Conservation (phyloP, 306 rosid species). For the Casuarina cunninghamiana region DNA sequence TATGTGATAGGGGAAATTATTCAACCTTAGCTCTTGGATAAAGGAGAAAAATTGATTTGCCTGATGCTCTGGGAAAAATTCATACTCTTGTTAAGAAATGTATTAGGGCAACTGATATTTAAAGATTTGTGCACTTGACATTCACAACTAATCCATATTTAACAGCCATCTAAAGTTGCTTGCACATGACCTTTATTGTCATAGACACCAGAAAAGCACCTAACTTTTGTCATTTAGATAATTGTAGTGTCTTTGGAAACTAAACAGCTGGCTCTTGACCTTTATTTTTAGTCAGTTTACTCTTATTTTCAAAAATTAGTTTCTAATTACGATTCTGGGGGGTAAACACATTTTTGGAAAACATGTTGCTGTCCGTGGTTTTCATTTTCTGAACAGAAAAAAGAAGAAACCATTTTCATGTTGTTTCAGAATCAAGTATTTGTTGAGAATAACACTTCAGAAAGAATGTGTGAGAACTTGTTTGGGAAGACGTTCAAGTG, state of each 20-base stretch:
- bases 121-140: neutral
- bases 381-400: neutral
- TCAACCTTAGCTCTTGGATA: neutral
- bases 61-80: neutral
- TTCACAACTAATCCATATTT: neutral
- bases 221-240: neutral
- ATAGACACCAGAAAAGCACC: neutral
- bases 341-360: neutral
- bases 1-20: neutral
- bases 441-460: neutral
- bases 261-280: neutral
- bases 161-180: neutral
- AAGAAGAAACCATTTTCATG: neutral
- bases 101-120: neutral
- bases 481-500: neutral
- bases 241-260: neutral
- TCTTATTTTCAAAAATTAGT: neutral
- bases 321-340: neutral
- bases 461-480: neutral
- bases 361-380: neutral
- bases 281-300: neutral
- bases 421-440: neutral
- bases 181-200: neutral
- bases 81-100: neutral
- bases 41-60: slow-evolving; percentile 5